phyloP scores from a whole-genome alignment of 495 filamentous ascomycete genomes.

The Filosporella fistucella region DNA sequence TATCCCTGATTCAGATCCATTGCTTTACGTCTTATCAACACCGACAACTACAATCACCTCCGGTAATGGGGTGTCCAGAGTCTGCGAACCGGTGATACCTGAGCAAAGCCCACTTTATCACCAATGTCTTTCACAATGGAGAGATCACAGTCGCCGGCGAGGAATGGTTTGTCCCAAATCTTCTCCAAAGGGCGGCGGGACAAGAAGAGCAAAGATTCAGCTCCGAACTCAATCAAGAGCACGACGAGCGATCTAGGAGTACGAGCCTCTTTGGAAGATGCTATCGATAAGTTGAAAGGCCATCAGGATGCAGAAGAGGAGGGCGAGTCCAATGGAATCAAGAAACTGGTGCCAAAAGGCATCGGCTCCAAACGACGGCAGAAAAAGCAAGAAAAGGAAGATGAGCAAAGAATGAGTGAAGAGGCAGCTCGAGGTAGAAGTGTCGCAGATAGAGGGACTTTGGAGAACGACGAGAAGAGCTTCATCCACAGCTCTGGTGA shows the following conservation, averaged over 20 bases:
- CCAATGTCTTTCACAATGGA: constrained; percentile 16
- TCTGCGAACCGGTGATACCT: too few relatives aligned
- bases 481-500: constrained; percentile 25
- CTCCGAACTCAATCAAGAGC: constrained; percentile 25
- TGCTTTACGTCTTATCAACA: too few relatives aligned
- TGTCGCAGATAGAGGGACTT: constrained; percentile 29
- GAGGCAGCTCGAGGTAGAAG: constrained; percentile 28
- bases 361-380: constrained; percentile 38
- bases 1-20: too few relatives aligned
- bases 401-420: constrained; percentile 15
- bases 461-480: constrained; percentile 25
- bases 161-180: constrained; percentile 27
- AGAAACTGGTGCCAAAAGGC: constrained; percentile 43
- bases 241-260: constrained; percentile 24
- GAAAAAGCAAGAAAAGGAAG: constrained; percentile 31
- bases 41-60: too few relatives aligned
- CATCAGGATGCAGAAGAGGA: constrained; percentile 19
- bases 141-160: constrained; percentile 12
- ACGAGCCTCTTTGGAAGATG: constrained; percentile 26
- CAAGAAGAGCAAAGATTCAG: constrained; percentile 25
- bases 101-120: too few relatives aligned
- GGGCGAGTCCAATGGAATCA: constrained; percentile 33
- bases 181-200: constrained; percentile 28
- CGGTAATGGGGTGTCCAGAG: too few relatives aligned
- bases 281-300: constrained; percentile 28